These are phyloP conservation scores for Tricharina praecox DNA, from an alignment of 495 filamentous ascomycete genomes.

Conservation along the genomic window DNA sequence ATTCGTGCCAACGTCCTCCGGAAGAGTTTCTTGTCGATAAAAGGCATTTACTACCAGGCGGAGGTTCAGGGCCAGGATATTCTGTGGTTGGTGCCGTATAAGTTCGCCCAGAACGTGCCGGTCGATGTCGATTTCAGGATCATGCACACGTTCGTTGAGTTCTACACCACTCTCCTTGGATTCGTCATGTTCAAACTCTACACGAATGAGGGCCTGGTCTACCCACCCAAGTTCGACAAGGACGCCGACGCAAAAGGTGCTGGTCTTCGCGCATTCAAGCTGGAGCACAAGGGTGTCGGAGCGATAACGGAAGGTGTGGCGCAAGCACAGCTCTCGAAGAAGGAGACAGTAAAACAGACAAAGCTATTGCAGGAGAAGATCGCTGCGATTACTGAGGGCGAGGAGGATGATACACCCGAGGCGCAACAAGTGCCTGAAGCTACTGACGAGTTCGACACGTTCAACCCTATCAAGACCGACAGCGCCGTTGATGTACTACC, in stretches of 20 bases:
- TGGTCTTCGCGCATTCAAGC: conserved; percentile 76
- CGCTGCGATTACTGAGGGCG: conserved; percentile 27
- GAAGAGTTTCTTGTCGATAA: conserved; percentile 94
- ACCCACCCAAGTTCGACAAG: conserved; percentile 84
- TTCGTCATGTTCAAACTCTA: conserved; percentile 94
- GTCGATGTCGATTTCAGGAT: conserved; percentile 94
- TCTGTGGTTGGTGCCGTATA: conserved; percentile 91
- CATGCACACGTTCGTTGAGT: conserved; percentile 97
- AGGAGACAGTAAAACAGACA: conserved; percentile 35
- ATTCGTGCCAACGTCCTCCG: conserved; percentile 77
- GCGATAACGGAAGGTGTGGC: conserved; percentile 17
- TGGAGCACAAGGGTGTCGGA: conserved; percentile 54
- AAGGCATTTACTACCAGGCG: conserved; percentile 98
- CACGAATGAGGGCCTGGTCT: conserved; percentile 74
- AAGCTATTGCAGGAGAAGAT: conserved; percentile 32
- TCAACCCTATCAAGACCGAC: conserved; percentile 45
- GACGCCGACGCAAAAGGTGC: conserved; percentile 73
- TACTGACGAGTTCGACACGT: conserved; percentile 67
- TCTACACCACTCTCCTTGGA: conserved; percentile 87
- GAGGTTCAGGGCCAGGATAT: conserved; percentile 97
- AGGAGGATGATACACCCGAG: conserved; percentile 21
- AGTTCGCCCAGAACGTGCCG: conserved; percentile 83
- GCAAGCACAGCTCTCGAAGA: conserved; percentile 30
- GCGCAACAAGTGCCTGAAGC: conserved; percentile 36
- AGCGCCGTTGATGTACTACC: conserved; percentile 67